Base-by-base conservation (phyloP, 1,284 basidiomycete genomes). In the Coniophora puteana region DNA sequence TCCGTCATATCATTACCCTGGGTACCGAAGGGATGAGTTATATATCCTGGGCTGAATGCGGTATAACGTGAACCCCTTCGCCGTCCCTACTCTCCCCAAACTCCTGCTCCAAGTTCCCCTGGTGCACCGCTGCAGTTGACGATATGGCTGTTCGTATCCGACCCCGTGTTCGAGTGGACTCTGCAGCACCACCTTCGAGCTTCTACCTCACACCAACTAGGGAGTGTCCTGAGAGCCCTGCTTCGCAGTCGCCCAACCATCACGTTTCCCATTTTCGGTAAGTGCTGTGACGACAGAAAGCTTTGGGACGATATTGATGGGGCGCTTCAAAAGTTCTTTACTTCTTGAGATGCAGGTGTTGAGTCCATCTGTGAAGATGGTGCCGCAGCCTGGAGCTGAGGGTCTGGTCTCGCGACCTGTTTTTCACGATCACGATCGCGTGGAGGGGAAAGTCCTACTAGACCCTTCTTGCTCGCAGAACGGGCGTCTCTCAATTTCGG, bases 341-440 rank as follows among this genome's bases (percentile, higher is more conserved):
- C 71, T 74, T 48, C 61, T 83, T 51, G 77, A 81, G 50, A 63
- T 84, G 41, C 72, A 74, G 44, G 59, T 85, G 18, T 72, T 75
- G 43, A 83, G 80, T 45, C 71, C 77, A 10, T 77, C 71, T 10
- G 61, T 81, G 13, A 79, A 75, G 56, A 57, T 72, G 24, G 59
- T 66, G 17, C 66, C 68, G 23, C 63, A 61, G 18, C 54, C 61
- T 39, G 62, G 55, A 21, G 58, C 61, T 31, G 59, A 58, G 20
- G 52, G 42, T 26, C 57, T 57, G 20, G 69, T 68, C 11, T 63
- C 72, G 20, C 50, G 74, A 14, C 77, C 82, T 2, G 76, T 83
- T 11, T 84, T 80, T 49, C 69, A 72, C 26, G 72, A 78, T 41
- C 70, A 73, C 35, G 78, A 83, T 53, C 70, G 67, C 46, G 65